Evolutionary conservation across 306 rosid genomes (phyloP).

Genomic region (Fragaria vesca): DNA sequence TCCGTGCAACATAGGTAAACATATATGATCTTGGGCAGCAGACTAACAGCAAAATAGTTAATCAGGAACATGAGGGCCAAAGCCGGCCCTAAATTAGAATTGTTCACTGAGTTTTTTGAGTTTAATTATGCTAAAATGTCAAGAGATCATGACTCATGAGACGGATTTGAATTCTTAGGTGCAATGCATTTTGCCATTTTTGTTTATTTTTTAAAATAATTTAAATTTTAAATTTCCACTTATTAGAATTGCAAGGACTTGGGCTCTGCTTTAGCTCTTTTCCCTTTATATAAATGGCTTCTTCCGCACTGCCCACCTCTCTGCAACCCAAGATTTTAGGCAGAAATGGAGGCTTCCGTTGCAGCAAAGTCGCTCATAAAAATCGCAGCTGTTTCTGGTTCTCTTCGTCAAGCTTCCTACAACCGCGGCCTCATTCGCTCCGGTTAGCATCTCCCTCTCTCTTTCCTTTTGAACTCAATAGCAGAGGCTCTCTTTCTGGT

Average conservation of each 20-base stretch:
- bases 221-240: background rate
- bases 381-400: constrained; percentile 63
- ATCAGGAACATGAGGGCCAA: no score
- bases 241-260: no score
- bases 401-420: constrained; percentile 57
- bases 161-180: background rate
- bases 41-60: no score
- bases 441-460: constrained; percentile 26
- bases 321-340: background rate
- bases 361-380: constrained; percentile 35
- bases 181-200: background rate
- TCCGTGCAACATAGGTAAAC: no score
- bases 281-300: background rate
- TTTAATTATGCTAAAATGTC: no score
- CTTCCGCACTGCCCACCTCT: background rate
- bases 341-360: constrained; percentile 22
- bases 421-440: constrained; percentile 61
- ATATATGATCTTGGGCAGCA: no score
- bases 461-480: background rate
- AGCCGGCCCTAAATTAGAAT: background rate
- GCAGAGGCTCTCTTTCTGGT: background rate
- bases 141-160: background rate
- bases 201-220: no score
- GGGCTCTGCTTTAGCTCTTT: background rate
- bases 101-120: background rate